Evolutionary conservation across 1,139 yeast species (phyloP).

Genomic region (Scheffersomyces cryptocercus): DNA sequence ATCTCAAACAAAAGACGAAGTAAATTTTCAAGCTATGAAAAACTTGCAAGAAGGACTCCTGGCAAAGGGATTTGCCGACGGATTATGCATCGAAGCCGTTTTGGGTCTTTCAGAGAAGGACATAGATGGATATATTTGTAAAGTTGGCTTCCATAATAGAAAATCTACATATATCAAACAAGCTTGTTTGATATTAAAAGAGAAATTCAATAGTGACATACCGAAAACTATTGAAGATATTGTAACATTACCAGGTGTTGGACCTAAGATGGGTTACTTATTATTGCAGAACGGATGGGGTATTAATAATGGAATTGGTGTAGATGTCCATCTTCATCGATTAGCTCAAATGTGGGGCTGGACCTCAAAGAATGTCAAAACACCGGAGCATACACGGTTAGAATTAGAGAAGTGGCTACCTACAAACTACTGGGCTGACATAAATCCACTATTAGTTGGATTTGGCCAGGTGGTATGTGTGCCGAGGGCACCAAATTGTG

Average conservation of each 20-base stretch:
- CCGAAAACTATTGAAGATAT: constrained; percentile 70
- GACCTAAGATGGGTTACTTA: constrained; percentile 92
- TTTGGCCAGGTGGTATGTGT: constrained; percentile 90
- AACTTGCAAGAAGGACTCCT: constrained; percentile 51
- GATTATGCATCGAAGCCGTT: constrained; percentile 33
- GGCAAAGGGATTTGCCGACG: constrained; percentile 27
- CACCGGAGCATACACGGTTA: constrained; percentile 75
- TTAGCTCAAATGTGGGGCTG: constrained; percentile 81
- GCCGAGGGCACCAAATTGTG: constrained; percentile 73
- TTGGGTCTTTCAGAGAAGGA: constrained; percentile 53
- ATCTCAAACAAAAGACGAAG: constrained; percentile 90
- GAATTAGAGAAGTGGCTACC: constrained; percentile 79
- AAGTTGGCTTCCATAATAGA: constrained; percentile 85
- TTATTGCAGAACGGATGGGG: constrained; percentile 83
- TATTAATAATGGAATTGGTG: constrained; percentile 79
- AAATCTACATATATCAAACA: constrained; percentile 72
- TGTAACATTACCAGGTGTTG: constrained; percentile 82
- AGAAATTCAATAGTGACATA: constrained; percentile 62
- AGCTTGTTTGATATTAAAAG: constrained; percentile 55
- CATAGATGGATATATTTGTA: constrained; percentile 65
- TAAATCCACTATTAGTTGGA: constrained; percentile 86
- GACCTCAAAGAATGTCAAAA: constrained; percentile 54
- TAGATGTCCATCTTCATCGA: constrained; percentile 89
- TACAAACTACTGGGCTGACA: constrained; percentile 70
- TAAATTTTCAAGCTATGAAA: constrained; percentile 72